Evolutionary conservation across 2,329 filamentous ascomycete species (phyloP).

Genomic region (Pseudocercospora cruenta): DNA sequence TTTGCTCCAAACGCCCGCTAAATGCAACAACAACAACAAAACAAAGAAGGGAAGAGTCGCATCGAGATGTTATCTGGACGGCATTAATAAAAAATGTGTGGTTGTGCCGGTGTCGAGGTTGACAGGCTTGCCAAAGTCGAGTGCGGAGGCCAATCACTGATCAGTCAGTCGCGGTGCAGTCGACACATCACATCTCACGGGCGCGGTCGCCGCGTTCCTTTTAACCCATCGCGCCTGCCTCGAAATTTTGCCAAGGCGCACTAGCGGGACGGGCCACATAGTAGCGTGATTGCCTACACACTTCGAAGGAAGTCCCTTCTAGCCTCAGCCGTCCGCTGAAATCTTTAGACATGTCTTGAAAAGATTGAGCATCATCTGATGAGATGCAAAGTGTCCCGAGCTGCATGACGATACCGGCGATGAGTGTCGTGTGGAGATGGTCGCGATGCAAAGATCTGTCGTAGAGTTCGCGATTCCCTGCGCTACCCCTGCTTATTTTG

Average conservation of each 20-base stretch:
- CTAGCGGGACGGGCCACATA: not conserved
- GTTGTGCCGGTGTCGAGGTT: not conserved
- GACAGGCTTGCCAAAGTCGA: not conserved
- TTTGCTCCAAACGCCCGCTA: not conserved
- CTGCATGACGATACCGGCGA: not conserved
- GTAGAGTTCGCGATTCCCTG: not conserved
- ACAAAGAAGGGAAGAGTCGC: not conserved
- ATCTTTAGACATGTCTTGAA: too few species aligned
- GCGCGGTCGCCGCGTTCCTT: not conserved
- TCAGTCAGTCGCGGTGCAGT: not conserved
- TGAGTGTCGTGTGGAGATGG: not conserved
- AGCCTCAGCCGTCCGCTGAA: too few species aligned
- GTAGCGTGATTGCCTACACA: not conserved
- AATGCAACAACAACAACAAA: not conserved
- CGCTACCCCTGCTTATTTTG: not conserved
- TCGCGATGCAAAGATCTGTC: not conserved
- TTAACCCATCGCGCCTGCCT: not conserved
- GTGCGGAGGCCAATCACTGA: not conserved
- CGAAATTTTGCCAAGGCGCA: not conserved
- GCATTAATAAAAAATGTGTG: not conserved
- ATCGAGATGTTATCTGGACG: slow-evolving; percentile 1
- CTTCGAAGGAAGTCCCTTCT: not conserved
- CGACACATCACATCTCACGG: not conserved
- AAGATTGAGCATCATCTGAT: too few species aligned
- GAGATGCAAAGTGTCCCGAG: too few species aligned